Base-by-base conservation (phyloP, 306 rosid species). In the Vicia villosa region DNA sequence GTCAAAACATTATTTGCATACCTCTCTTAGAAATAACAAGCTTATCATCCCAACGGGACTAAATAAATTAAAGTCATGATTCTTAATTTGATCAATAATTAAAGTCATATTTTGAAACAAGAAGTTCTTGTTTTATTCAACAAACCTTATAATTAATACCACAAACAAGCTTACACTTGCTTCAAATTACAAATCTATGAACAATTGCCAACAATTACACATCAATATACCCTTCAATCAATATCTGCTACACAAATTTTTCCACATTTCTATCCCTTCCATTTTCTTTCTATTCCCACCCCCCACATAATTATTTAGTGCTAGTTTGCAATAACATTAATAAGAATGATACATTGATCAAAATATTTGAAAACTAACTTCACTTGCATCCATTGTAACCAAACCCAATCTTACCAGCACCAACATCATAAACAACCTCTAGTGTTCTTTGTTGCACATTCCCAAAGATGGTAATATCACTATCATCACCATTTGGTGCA, bases 391-490 rank as follows among this genome's bases (percentile, higher is more conserved):
- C 92, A 34, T 58, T 74, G 16, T 64, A 13, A 8, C 77, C 86
- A 74, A 91, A 88, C 46, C 96, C 96, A 19, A 91, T 13, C 49
- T 30, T 88, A 1, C 86, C 83, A 32, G 77, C 81, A 9, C 77
- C 88, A 41, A 85, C 75, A 68, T 91, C 96, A 61, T 91, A 89
- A 1, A 87, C 85, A 58, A 91, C 91, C 37, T 83, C 70, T n/a
- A 85, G 5, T 8, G 86, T 82, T 34, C 45, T 85, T 60, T 91
- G 97, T 36, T 91, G 97, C 32, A 85, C 88, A 68, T 89, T 91
- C 34, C 97, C 97, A 2, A 86, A 75, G 0, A 91, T 86, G 1
- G 86, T 57, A 10, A 81, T 4, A 13, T 69, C 76, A 0, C 73
- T 70, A 0, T 77, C 91, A 57, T 77, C 87, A 0, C 10, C 17